Conservation (phyloP, 768 basidiomycete species). For the Trametopsis cervina region DNA sequence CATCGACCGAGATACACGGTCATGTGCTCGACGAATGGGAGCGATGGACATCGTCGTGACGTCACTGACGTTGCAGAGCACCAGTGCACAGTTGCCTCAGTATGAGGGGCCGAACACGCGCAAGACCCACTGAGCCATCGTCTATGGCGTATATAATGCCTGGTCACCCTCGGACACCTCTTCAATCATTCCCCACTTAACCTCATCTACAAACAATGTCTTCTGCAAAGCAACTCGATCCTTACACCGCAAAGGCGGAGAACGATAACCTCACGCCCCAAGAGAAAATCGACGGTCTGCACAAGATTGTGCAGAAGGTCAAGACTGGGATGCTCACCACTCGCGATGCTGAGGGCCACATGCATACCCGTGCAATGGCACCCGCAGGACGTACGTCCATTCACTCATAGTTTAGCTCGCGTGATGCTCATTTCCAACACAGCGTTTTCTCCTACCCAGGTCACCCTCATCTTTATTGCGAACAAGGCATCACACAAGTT, state of each 20-base stretch:
- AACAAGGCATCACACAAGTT: slow-evolving; percentile 72
- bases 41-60: too few species aligned
- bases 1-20: too few species aligned
- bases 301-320: slow-evolving; percentile 54
- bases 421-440: slow-evolving; percentile 1
- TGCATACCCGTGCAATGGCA: slow-evolving; percentile 81
- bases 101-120: too few species aligned
- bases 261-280: slow-evolving; percentile 47
- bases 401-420: background rate
- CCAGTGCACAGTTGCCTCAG: too few species aligned
- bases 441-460: slow-evolving; percentile 41
- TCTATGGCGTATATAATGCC: too few species aligned
- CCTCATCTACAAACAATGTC: too few species aligned
- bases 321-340: slow-evolving; percentile 76
- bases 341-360: slow-evolving; percentile 51
- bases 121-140: too few species aligned
- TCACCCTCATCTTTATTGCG: slow-evolving; percentile 61
- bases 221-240: slow-evolving; percentile 49
- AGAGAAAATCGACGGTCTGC: slow-evolving; percentile 68
- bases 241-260: slow-evolving; percentile 63
- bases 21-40: too few species aligned
- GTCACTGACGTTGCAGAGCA: too few species aligned
- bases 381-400: slow-evolving; percentile 51
- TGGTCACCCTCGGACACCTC: too few species aligned
- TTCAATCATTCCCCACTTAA: background rate